Evolutionary conservation across 2,329 filamentous ascomycete species (phyloP), one percentile per base, ranked within the genome.

Genomic region (Eutypa lata): DNA sequence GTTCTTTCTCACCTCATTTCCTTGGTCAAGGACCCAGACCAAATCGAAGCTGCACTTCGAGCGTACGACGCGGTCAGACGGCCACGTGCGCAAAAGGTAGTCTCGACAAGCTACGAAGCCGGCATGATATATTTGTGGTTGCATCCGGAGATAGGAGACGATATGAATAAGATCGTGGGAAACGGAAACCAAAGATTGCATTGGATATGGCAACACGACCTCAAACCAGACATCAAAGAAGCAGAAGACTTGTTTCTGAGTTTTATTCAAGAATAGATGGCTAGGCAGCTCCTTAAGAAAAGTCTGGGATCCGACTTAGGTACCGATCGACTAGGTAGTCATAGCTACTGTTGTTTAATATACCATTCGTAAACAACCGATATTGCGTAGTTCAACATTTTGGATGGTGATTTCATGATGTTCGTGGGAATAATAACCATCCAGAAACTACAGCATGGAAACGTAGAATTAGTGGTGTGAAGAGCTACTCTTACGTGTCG

Each of bases 121-220:
- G 67, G 67, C 10, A 46, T 52, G 3, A 52, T 68, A 19, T 68
- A 68, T 38, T 61, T 62, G 14, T 68, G 66, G 57, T 53, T 43
- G 18, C 45, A 64, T 37, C 55, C 59, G 3, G 57, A 59, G n/a
- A 58, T 57, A 22, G 61, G 60, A 7, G 62, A 62, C 38, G 59
- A 69, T 51, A 65, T 69, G 65, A 22, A 53, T 38, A 65, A 60
- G 53, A 66, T 69, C 33, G 57, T 65, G 16, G 59, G 56, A n/a
- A 67, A 67, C 47, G 59, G 61, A 16, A 66, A 66, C 37, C 52
- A 61, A 50, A 57, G 66, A 28, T 55, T 68, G 33, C 60, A 65
- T 47, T 69, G 66, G 65, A 66, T 68, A 43, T 69, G 66, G 66
- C 57, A 65, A 31, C 63, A 69, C 42, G 64, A 68, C 38, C 51